Conservation (phyloP, 768 basidiomycete genomes). For the Zangia roseola region DNA sequence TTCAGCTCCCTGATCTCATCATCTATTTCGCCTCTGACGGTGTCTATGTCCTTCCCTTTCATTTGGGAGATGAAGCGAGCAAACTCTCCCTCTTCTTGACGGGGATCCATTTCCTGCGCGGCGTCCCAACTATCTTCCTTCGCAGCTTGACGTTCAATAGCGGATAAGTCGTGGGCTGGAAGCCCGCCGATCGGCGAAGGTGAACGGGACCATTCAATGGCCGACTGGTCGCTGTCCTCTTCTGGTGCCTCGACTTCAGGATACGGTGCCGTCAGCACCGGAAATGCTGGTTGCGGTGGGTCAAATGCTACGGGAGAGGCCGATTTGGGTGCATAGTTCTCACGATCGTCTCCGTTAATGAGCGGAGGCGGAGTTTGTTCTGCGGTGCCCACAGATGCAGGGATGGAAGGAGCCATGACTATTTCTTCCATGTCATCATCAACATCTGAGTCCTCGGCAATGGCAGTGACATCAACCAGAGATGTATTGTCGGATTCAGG, state of each 20-base stretch:
- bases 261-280: slow-evolving; percentile 7
- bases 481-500: slow-evolving; percentile 1
- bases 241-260: slow-evolving; percentile 3
- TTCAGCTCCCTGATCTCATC: slow-evolving; percentile 83
- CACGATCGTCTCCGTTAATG: slow-evolving; percentile 16
- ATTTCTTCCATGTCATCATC: slow-evolving; percentile 44
- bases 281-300: slow-evolving; percentile 7
- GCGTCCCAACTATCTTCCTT: slow-evolving; percentile 67
- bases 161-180: slow-evolving; percentile 5
- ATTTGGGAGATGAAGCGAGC: slow-evolving; percentile 91
- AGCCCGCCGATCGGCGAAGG: slow-evolving; percentile 30
- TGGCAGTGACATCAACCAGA: background rate
- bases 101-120: slow-evolving; percentile 80
- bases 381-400: background rate
- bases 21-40: slow-evolving; percentile 85
- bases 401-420: background rate
- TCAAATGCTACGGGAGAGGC: slow-evolving; percentile 1
- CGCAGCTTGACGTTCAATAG: slow-evolving; percentile 22
- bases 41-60: slow-evolving; percentile 79
- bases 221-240: slow-evolving; percentile 25
- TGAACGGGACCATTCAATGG: slow-evolving; percentile 39
- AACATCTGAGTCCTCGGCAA: slow-evolving; percentile 15
- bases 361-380: slow-evolving; percentile 13
- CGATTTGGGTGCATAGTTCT: background rate
- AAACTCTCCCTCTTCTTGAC: slow-evolving; percentile 84